phyloP scores from a whole-genome alignment of 1,284 basidiomycete genomes.

The Fistulinella cinereoalba region DNA sequence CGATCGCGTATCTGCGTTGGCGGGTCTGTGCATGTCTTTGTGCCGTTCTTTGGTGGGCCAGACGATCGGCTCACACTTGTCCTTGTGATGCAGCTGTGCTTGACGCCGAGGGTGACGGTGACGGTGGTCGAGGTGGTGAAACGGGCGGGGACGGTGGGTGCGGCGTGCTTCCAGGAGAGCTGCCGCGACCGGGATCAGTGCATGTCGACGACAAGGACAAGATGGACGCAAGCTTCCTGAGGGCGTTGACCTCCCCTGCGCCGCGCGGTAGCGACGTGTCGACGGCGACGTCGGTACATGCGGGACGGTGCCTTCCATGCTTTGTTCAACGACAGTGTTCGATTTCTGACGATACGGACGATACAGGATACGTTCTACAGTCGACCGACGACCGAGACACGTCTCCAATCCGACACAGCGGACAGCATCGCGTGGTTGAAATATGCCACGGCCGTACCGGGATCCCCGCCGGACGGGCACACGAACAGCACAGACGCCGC shows the following conservation, averaged over 20 bases:
- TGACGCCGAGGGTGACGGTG: constrained; percentile 63
- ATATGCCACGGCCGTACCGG: constrained; percentile 36
- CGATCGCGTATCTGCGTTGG: constrained; percentile 20
- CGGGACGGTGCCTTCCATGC: too few relatives aligned
- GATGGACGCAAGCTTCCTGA: background rate
- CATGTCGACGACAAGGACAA: constrained; percentile 6
- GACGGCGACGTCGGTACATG: too few relatives aligned
- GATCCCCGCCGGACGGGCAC: constrained; percentile 24
- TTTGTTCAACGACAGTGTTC: too few relatives aligned
- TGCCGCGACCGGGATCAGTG: constrained; percentile 1
- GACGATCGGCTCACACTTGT: constrained; percentile 89
- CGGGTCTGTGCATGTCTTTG: constrained; percentile 63
- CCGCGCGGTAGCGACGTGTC: too few relatives aligned
- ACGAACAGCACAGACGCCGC: background rate
- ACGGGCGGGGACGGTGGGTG: background rate
- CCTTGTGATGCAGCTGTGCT: constrained; percentile 80
- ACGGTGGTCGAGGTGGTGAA: constrained; percentile 48
- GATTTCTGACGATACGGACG: constrained; percentile 33
- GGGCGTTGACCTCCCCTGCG: background rate
- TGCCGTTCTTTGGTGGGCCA: constrained; percentile 93
- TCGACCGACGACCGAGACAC: constrained; percentile 50
- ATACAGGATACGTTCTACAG: constrained; percentile 68
- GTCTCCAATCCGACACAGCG: constrained; percentile 64
- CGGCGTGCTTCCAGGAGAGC: constrained; percentile 17
- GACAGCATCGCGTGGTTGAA: constrained; percentile 67